These are phyloP conservation scores for Typha latifolia DNA, from an alignment of 176 grass and related monocot genomes.

Conservation along the genomic window DNA sequence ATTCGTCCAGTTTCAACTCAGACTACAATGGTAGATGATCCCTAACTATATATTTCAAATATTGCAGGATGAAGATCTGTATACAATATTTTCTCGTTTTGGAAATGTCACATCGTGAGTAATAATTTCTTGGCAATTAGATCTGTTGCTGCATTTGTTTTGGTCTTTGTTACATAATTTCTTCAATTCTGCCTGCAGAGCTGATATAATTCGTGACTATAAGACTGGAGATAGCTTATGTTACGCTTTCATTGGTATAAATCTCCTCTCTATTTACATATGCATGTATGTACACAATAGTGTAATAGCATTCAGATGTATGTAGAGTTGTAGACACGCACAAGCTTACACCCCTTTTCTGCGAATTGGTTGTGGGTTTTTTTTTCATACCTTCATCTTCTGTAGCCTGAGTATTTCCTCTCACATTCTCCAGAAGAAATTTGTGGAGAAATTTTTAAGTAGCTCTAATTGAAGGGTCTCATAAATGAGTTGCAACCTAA, in stretches of 20 bases:
- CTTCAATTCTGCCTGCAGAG: constrained; percentile 37
- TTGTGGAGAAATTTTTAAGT: no score
- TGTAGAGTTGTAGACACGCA: not conserved
- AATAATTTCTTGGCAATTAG: constrained; percentile 1
- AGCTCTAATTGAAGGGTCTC: no score
- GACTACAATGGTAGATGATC: no score
- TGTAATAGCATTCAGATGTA: not conserved
- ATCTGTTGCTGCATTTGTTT: not conserved
- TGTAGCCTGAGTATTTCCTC: no score
- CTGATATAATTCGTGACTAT: constrained; percentile 87
- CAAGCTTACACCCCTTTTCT: no score
- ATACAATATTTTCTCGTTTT: constrained; percentile 94
- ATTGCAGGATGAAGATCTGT: constrained; percentile 85
- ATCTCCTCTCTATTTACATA: constrained; percentile 1
- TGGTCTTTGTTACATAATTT: constrained; percentile 11
- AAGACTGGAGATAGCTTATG: constrained; percentile 96
- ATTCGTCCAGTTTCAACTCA: not conserved
- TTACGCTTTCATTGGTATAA: constrained; percentile 84
- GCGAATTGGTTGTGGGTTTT: no score
- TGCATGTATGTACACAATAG: no score
- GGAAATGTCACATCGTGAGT: constrained; percentile 90
- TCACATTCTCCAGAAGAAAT: no score
- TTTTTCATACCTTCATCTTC: no score
- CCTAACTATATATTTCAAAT: not conserved
- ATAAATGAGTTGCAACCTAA: no score